Evolutionary conservation across 306 rosid species (phyloP), one percentile per base, ranked within the genome.

Genomic region (Cajanus cajan): DNA sequence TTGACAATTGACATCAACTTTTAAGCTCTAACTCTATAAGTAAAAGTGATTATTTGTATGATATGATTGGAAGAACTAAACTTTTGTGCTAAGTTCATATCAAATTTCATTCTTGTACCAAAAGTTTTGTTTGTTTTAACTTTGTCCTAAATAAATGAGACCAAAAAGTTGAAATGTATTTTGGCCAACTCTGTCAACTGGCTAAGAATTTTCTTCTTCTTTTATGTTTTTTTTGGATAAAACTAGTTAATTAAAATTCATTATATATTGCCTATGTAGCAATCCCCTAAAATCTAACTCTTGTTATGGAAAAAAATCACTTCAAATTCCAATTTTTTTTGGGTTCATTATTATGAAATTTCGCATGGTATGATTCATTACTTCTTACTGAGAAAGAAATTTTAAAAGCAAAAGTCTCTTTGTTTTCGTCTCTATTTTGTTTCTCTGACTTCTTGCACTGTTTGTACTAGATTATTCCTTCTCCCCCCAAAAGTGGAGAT

Each of bases 271-370:
- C 69, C 34, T 62, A 12, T 45, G 21, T 44, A 54, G 21, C 71
- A 62, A 36, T 74, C 71, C 71, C 37, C 43, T 31, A 7, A 2
- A 76, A 47, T n/a, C 59, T 40, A 33, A 59, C 19, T 10, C 48
- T 75, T 31, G 45, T 59, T 33, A 15, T 3, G 21, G 25, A 13
- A n/a, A 15, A 25, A 44, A 43, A 4, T 16, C 7, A 41, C 5
- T 59, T 59, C 79, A 31, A 9, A 28, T 70, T 25, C 69, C 7
- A 52, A 5, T 3, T 33, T 22, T n/a, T n/a, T 24, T 22, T 57
- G 15, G 79, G 33, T 43, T 74, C 45, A 44, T 74, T 58, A n/a
- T 58, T 74, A 59, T 41, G 58, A 58, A 43, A 45, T 73, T 58
- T 11, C 5, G 9, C 66, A 37, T 54, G 78, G 51, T 19, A 50